A percentile compares a stretch with the other conserved stretches of the same genome.
Evolutionary conservation across 2,329 filamentous ascomycete species (phyloP).

Genomic region (Immersiporthe knoxdaviesiana): DNA sequence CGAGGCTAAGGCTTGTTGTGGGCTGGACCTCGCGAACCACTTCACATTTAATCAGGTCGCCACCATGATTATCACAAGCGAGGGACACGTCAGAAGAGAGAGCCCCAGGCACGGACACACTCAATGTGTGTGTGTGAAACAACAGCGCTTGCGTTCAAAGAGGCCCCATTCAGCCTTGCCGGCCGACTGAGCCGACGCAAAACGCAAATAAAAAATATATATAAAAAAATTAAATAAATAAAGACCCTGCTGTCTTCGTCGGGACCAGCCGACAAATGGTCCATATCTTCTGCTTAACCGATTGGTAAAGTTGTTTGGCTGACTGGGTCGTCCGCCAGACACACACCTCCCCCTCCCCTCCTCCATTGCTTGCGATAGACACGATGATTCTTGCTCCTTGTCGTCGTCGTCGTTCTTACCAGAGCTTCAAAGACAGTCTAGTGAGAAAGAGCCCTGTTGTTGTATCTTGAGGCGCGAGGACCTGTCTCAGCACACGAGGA

Average conservation of each 20-base stretch:
- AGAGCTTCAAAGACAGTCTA: background rate
- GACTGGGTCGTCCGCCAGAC: background rate
- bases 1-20: background rate
- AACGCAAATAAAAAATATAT: too few species aligned
- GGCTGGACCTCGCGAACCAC: background rate
- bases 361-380: background rate
- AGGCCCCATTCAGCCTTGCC: slow-evolving; percentile 11
- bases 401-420: background rate
- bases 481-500: background rate
- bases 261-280: background rate
- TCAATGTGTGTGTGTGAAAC: background rate
- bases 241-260: background rate
- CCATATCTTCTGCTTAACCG: background rate
- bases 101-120: background rate
- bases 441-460: background rate
- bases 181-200: slow-evolving; percentile 6
- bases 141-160: slow-evolving; percentile 1
- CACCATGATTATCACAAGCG: background rate
- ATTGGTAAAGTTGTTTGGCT: background rate
- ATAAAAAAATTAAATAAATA: too few species aligned
- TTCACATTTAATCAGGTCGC: background rate
- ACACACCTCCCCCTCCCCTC: too few species aligned
- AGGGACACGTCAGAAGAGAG: background rate
- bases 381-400: background rate
- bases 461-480: background rate